Evolutionary conservation across 2,329 filamentous ascomycete genomes (phyloP), one percentile per base, ranked within the genome.

Genomic region (Elsinoe ampelina): DNA sequence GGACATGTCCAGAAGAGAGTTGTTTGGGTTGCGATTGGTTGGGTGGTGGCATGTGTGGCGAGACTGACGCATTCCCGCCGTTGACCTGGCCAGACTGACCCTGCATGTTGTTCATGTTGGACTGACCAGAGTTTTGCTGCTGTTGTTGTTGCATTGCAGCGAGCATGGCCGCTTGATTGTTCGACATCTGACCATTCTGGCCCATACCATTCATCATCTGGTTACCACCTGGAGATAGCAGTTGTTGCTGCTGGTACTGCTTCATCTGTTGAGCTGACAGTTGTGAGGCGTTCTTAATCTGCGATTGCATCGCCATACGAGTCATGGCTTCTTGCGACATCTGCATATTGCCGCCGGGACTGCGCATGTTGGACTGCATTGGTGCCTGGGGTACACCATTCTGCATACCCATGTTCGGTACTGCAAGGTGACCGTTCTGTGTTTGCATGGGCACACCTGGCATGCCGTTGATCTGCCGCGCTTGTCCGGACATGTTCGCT

Each of bases 331-430:
- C 54, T 38, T 56, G 54, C 20, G 54, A 56, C 51, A 55, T 54
- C 13, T 60, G 43, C 35, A 61, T 60, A 12, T 48, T 55, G 10
- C 58, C 61, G 13, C 60, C 35, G 11, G 55, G 57, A 41, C 48
- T 52, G 13, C 58, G 61, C 54, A 59, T 60, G 36, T 61, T 61
- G 5, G 52, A 56, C 45, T 66, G 64, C 65, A 70, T 69, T 38
- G 65, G 86, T 20, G 85, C 83, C 66, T 87, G 85, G 36, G 84
- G 82, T 20, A 87, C 57, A 35, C 45, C 77, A 45, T 80, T 80
- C 58, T 81, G 82, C 2, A 55, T 76, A 64, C 71, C 81, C 77
- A 66, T 78, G 69, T 68, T 64, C 4, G 66, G 77, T 76, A 64
- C 77, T 67, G 62, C 79, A 72, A 64, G 73, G 72, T 70, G 81